These are phyloP conservation scores for Lunularia cruciata DNA, from an alignment of 225 moss, liverwort and hornwort genomes.

Conservation along the genomic window DNA sequence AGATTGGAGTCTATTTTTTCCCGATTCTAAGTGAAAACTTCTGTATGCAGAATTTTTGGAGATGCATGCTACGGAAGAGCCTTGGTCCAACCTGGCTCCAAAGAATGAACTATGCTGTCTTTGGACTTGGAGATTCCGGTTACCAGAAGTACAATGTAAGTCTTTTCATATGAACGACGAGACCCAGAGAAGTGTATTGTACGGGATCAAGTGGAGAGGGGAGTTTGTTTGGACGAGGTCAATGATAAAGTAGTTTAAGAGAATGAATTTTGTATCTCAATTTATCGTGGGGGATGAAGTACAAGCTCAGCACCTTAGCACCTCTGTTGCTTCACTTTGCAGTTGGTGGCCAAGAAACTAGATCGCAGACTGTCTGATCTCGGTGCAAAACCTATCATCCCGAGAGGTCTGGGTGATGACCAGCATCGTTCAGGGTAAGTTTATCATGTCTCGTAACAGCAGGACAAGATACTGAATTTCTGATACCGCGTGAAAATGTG, in stretches of 20 bases:
- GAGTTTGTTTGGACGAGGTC: no score
- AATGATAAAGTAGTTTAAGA: no score
- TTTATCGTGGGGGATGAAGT: no score
- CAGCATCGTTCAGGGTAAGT: conserved; percentile 85
- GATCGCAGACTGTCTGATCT: conserved; percentile 82
- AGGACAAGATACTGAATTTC: neutral
- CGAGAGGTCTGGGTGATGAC: conserved; percentile 91
- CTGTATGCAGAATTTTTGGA: conserved; percentile 68
- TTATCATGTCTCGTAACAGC: neutral
- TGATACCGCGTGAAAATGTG: no score
- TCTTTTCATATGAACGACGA: no score
- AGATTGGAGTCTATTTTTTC: neutral
- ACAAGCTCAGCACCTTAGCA: no score
- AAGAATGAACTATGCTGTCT: conserved; percentile 63
- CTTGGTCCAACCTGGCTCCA: conserved; percentile 69
- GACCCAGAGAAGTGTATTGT: no score
- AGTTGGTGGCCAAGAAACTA: conserved; percentile 83
- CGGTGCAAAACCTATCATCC: conserved; percentile 59
- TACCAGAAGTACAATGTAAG: conserved; percentile 89
- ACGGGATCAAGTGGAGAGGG: no score
- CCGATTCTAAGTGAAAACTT: no score
- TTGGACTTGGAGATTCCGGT: conserved; percentile 95
- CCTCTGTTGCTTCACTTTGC: conserved; percentile 18
- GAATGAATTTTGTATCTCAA: no score
- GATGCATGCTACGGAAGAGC: conserved; percentile 79